A percentile compares a stretch with the other conserved stretches of the same genome.
Conservation (phyloP, 2,329 filamentous ascomycete species). For the Penicillium aurantiogriseum region DNA sequence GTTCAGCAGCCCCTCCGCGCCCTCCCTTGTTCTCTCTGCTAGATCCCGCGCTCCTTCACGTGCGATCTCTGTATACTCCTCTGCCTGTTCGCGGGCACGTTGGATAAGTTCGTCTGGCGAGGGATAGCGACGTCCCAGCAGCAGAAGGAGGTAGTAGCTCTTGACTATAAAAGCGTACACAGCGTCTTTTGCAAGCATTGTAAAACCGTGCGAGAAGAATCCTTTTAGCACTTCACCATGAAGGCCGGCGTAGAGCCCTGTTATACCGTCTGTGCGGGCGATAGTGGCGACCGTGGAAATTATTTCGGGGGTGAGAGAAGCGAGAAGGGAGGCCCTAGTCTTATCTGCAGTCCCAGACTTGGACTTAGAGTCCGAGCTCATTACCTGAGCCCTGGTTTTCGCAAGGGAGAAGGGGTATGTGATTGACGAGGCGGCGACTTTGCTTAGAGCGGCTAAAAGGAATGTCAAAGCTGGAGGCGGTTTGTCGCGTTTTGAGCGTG, state of each 20-base stretch:
- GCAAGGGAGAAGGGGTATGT: conserved; percentile 86
- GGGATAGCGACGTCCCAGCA: conserved; percentile 46
- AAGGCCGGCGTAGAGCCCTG: conserved; percentile 72
- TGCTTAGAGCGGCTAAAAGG: conserved; percentile 71
- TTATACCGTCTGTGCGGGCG: conserved; percentile 62
- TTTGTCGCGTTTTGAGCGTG: conserved; percentile 51
- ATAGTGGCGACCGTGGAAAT: conserved; percentile 62
- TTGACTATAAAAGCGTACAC: conserved; percentile 71
- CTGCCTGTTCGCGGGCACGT: conserved; percentile 40
- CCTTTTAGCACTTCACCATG: conserved; percentile 75
- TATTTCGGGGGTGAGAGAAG: conserved; percentile 50
- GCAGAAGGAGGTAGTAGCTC: conserved; percentile 66
- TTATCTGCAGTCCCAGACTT: conserved; percentile 28
- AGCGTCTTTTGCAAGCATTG: conserved; percentile 80
- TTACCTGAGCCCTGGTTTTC: conserved; percentile 73
- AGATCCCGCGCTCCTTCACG: conserved; percentile 40
- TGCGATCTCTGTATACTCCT: conserved; percentile 43
- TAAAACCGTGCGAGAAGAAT: conserved; percentile 81
- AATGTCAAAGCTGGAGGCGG: conserved; percentile 59
- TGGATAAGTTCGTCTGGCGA: conserved; percentile 43
- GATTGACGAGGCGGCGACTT: conserved; percentile 70
- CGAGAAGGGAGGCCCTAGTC: conserved; percentile 2
- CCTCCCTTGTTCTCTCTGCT: conserved; percentile 30
- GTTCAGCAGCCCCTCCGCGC: conserved; percentile 26
- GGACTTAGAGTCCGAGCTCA: conserved; percentile 15